Conservation (phyloP, 1,139 yeast genomes). For the Debaryomyces robertsiae region DNA sequence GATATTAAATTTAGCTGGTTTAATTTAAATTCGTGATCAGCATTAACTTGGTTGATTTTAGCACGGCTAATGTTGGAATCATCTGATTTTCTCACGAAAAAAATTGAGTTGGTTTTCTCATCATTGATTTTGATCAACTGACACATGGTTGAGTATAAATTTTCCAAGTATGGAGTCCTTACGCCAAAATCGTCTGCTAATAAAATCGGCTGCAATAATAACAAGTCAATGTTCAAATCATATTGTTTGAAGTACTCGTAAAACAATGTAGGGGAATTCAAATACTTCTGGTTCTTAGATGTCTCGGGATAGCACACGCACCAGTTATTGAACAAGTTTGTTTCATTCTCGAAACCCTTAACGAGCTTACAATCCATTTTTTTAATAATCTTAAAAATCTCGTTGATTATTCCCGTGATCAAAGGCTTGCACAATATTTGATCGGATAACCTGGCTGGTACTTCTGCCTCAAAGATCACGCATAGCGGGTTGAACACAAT, state of each 20-base stretch:
- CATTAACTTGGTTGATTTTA: constrained; percentile 11
- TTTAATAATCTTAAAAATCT: constrained; percentile 70
- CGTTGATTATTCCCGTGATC: constrained; percentile 75
- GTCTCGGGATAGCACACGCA: constrained; percentile 43
- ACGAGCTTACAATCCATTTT: constrained; percentile 77
- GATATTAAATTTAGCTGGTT: constrained; percentile 23
- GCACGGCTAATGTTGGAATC: constrained; percentile 9
- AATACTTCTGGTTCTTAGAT: constrained; percentile 29
- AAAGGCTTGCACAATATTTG: constrained; percentile 86
- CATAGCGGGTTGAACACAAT: constrained; percentile 78
- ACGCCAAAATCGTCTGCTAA: constrained; percentile 84
- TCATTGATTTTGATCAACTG: constrained; percentile 60
- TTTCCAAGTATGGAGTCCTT: constrained; percentile 88
- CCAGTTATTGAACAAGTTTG: constrained; percentile 58
- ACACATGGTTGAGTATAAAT: constrained; percentile 76
- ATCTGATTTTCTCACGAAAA: constrained; percentile 32
- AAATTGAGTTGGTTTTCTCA: constrained; percentile 27
- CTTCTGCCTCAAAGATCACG: constrained; percentile 69
- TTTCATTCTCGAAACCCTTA: constrained; percentile 65
- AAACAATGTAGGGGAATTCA: constrained; percentile 56
- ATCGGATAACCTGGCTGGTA: constrained; percentile 56
- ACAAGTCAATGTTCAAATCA: constrained; percentile 67
- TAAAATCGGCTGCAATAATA: constrained; percentile 80
- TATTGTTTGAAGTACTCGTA: constrained; percentile 60
- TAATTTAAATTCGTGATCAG: constrained; percentile 17